Base-by-base conservation (phyloP, 2,329 filamentous ascomycete genomes). In the Triangularia verruculosa region DNA sequence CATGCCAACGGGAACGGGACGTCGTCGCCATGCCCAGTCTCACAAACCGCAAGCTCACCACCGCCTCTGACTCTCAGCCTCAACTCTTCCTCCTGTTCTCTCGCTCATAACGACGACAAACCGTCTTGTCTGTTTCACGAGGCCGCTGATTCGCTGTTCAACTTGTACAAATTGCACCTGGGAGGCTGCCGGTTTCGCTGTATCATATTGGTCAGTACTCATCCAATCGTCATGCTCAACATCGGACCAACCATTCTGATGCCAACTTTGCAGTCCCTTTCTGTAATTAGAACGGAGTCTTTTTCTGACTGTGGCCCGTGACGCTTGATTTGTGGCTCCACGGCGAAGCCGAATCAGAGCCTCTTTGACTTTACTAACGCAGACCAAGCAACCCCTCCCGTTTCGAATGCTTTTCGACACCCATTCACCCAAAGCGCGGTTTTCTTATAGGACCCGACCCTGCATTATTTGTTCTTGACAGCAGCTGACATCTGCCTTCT, bases 151-250 rank as follows among this genome's bases (percentile, higher is more conserved):
- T 68, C 65, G 69, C 63, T 63, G 64, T 57, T 52, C 61, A 64
- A 52, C 63, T 65, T 69, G 69, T 70, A 70, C 69, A 71, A 68
- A 74, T 25, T 71, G 72, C 66, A 66, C 68, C 65, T 68, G 70
- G 65, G 62, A 59, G 63, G 47, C 63, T 72, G 66, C 70, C 68
- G 71, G 66, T 68, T 72, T 71, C 70, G 59, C 72, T 77, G 75
- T 78, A 77, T 74, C 72, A 78, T 78, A 78, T 77, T 77, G 76
- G 77, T 78, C 72, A 77, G 77, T 77, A 64, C 53, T 68, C 70
- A 65, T 73, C 74, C 71, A 74, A 74, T 73, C 57, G 62, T 61
- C 25, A 61, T 12, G 61, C 61, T 43, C 57, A 55, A 20, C 62
- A 63, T 20, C 39, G 7, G 39, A 47, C 39, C 7, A 20, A 47